Base-by-base conservation (phyloP, 2,329 filamentous ascomycete species). In the Fusarium sp. region DNA sequence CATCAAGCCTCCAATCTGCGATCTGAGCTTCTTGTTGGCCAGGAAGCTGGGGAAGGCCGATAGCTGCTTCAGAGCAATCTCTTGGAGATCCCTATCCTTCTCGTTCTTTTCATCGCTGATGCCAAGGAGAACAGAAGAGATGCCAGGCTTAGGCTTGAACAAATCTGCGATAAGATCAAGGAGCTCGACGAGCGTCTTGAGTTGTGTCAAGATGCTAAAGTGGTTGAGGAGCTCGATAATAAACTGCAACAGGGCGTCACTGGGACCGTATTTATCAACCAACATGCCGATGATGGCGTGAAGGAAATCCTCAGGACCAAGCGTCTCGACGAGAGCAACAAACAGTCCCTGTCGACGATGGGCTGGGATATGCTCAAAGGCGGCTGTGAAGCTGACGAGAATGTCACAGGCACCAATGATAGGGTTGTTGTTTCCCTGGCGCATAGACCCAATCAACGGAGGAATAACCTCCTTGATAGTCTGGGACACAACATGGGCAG, bases 381-480 rank as follows among this genome's bases (percentile, higher is more conserved):
- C 96, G 10, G 94, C 94, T 20, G 94, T 95, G 78, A 99, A 99
- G 82, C 94, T 98, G 43, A 97, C 86, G n/a, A 99, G 86, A 49
- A 99, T 88, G 74, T 97, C 94, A 2, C 94, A 92, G 10, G 94
- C 93, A 46, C 94, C 93, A 34, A 90, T 90, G 23, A 97, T 88
- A 37, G 93, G 86, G 70, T 89, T 89, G 74, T 93, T 90, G 72
- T 93, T 91, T 74, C 93, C 92, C 76, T 92, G 92, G 56, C 92
- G 90, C 63, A 99, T 86, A 1, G 94, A 97, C 32, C 90, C 89
- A 41, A 98, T 93, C 46, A 99, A 84, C 16, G 95, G 94, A 25
- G 97, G 97, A 30, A 99, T 93, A 23, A 99, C 94, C 74, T 95
- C 92, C 66, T 94, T 93, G 73, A 99, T 94, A 3, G 96, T 98